Percentiles rank a stretch among this genome's conserved stretches.
These are phyloP conservation scores for Tylopilus sp. DNA, from an alignment of 1,284 basidiomycete genomes.

Conservation along the genomic window DNA sequence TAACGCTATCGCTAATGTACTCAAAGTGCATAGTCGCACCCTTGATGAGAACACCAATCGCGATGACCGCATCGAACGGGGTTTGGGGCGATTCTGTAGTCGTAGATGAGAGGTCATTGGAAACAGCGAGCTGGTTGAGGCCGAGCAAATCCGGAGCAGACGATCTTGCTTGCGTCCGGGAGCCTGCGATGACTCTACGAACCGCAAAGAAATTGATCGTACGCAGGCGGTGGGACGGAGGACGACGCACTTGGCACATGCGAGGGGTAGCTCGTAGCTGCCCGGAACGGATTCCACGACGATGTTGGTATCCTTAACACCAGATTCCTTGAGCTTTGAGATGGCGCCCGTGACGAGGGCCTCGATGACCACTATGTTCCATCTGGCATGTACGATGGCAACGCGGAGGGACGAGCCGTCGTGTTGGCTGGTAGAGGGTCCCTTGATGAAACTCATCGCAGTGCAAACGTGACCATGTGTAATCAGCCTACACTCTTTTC, in stretches of 20 bases:
- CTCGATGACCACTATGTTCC: constrained; percentile 87
- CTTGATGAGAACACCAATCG: constrained; percentile 97
- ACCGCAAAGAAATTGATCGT: not conserved
- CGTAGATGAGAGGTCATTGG: constrained; percentile 43
- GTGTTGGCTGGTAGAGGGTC: constrained; percentile 58
- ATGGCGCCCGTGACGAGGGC: constrained; percentile 78
- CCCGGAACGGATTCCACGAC: constrained; percentile 91
- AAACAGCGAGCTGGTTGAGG: constrained; percentile 41
- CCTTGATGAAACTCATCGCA: constrained; percentile 70
- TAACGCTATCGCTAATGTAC: constrained; percentile 94
- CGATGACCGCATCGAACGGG: constrained; percentile 92
- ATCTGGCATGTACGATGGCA: constrained; percentile 90
- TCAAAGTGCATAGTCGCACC: constrained; percentile 97
- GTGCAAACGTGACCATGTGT: constrained; percentile 14
- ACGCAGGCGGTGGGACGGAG: not conserved
- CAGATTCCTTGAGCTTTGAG: constrained; percentile 73
- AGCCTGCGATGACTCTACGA: constrained; percentile 78
- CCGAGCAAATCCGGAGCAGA: constrained; percentile 79
- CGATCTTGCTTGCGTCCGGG: constrained; percentile 72
- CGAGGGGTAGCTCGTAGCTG: constrained; percentile 90
- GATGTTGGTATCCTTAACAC: constrained; percentile 89
- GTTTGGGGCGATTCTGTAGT: constrained; percentile 45
- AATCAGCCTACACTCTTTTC: constrained; percentile 7
- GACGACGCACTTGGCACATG: constrained; percentile 65
- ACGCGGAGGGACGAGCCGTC: constrained; percentile 80